Conservation (phyloP, 1,139 yeast species). For the Yamadazyma mexicana region DNA sequence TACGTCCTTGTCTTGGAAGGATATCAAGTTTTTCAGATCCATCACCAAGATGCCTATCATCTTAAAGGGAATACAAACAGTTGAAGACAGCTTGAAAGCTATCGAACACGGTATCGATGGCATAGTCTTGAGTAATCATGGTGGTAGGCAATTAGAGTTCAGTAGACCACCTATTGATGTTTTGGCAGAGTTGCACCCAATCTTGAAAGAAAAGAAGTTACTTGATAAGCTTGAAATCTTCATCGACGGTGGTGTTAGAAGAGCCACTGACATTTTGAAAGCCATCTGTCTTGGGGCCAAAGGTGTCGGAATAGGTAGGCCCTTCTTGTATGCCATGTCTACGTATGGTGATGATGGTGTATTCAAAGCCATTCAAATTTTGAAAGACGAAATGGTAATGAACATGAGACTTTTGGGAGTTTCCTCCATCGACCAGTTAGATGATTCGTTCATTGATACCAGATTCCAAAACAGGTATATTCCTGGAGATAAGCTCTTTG, state of each 20-base stretch:
- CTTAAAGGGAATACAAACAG: conserved; percentile 70
- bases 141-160: conserved; percentile 73
- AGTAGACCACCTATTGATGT: conserved; percentile 69
- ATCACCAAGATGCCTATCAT: conserved; percentile 66
- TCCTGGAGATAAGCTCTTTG: conserved; percentile 39
- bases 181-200: conserved; percentile 62
- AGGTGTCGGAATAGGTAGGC: conserved; percentile 76
- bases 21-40: conserved; percentile 55
- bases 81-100: conserved; percentile 66
- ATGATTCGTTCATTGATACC: conserved; percentile 42
- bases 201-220: conserved; percentile 45
- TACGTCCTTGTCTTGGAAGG: conserved; percentile 71
- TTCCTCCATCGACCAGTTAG: conserved; percentile 60
- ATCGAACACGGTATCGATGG: conserved; percentile 64
- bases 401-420: conserved; percentile 88
- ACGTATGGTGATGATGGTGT: conserved; percentile 82
- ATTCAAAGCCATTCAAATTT: conserved; percentile 67
- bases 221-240: conserved; percentile 51
- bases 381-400: conserved; percentile 82
- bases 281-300: conserved; percentile 70
- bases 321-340: conserved; percentile 69
- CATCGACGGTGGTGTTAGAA: conserved; percentile 68
- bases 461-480: conserved; percentile 18
- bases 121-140: conserved; percentile 68
- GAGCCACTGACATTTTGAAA: conserved; percentile 66